Percentiles rank a stretch among this genome's conserved stretches.
Conservation (phyloP, 495 filamentous ascomycete species). For the Xylaria nigripes region DNA sequence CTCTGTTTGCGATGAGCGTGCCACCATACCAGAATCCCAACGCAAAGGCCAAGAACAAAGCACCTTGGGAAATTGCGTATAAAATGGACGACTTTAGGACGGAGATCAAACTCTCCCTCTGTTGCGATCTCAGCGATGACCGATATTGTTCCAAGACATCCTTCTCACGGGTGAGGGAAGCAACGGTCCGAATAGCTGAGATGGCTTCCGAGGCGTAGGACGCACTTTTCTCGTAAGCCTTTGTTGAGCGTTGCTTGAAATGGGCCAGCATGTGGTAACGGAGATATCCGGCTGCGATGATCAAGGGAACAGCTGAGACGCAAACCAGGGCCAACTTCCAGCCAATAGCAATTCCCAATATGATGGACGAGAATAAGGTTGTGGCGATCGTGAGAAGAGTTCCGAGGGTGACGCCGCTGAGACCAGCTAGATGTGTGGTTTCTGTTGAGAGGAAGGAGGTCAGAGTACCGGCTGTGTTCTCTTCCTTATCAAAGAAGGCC, state of each 20-base stretch:
- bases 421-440: constrained; percentile 73
- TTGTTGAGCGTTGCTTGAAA: constrained; percentile 63
- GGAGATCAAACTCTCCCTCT: constrained; percentile 51
- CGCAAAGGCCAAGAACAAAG: constrained; percentile 72
- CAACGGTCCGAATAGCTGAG: constrained; percentile 84
- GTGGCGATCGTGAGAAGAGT: constrained; percentile 69
- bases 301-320: constrained; percentile 64
- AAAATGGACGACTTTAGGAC: constrained; percentile 60
- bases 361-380: constrained; percentile 61
- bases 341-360: constrained; percentile 60
- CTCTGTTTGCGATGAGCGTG: constrained; percentile 55
- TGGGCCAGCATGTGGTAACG: constrained; percentile 74
- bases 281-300: constrained; percentile 75
- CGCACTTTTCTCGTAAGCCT: constrained; percentile 65
- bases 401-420: constrained; percentile 77
- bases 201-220: constrained; percentile 87
- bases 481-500: constrained; percentile 75
- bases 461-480: constrained; percentile 77
- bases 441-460: constrained; percentile 80
- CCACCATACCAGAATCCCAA: constrained; percentile 92
- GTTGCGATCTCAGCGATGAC: constrained; percentile 56
- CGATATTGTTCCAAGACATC: constrained; percentile 74
- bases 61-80: constrained; percentile 70
- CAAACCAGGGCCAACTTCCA: constrained; percentile 91
- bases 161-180: constrained; percentile 73